phyloP scores from a whole-genome alignment of 2,329 filamentous ascomycete species.

The Aspergillus floridensis region DNA sequence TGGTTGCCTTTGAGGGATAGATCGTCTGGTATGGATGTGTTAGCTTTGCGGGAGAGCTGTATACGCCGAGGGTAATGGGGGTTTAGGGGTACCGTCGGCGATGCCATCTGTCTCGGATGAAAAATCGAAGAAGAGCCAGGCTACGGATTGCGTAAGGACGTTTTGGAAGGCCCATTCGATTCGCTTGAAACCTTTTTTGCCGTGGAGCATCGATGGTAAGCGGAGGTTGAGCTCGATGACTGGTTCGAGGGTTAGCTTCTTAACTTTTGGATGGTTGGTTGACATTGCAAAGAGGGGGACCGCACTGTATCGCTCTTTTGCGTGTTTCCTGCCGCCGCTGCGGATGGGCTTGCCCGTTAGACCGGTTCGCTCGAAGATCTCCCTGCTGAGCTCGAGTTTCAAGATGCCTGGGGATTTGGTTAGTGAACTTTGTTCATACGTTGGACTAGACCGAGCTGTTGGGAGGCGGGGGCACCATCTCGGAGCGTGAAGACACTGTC shows the following conservation, averaged over 20 bases:
- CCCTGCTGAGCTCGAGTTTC: slow-evolving; percentile 73
- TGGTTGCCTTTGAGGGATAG: slow-evolving; percentile 37
- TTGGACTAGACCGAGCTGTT: not conserved
- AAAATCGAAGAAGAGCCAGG: slow-evolving; percentile 76
- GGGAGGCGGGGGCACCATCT: slow-evolving; percentile 54
- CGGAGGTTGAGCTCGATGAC: slow-evolving; percentile 76
- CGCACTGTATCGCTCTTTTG: slow-evolving; percentile 71
- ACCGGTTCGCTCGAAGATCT: slow-evolving; percentile 78
- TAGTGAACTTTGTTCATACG: not conserved
- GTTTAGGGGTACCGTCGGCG: slow-evolving; percentile 41
- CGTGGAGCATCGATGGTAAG: slow-evolving; percentile 71
- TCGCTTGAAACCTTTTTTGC: slow-evolving; percentile 78
- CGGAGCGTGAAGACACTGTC: slow-evolving; percentile 71
- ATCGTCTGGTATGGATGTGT: slow-evolving; percentile 19
- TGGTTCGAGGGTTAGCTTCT: slow-evolving; percentile 36
- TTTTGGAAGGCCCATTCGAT: slow-evolving; percentile 76
- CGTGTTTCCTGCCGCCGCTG: slow-evolving; percentile 58
- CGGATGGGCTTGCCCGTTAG: slow-evolving; percentile 68
- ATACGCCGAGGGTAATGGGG: too few species aligned
- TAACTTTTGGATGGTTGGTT: too few species aligned
- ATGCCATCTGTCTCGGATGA: slow-evolving; percentile 18
- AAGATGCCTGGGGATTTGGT: slow-evolving; percentile 57
- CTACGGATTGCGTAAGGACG: slow-evolving; percentile 64
- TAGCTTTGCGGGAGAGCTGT: not conserved
- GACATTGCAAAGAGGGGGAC: not conserved